Base-by-base conservation (phyloP, 108 stramenopile species). In the Skeletonema tropicum region DNA sequence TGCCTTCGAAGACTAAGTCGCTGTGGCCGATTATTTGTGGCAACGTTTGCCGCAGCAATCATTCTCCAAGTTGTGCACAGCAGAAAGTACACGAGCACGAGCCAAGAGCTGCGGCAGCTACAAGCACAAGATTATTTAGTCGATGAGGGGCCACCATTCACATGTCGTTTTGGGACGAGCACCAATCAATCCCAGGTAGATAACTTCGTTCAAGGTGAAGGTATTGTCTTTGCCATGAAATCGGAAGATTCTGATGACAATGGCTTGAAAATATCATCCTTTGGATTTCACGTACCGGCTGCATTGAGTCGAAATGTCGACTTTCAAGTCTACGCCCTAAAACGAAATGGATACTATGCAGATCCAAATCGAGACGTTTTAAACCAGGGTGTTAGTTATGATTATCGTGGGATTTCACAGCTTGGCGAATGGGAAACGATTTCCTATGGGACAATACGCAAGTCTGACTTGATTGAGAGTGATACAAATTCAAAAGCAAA, bases 271-370 rank as follows among this genome's bases (percentile, higher is more conserved):
- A 70, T 77, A 36, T 66, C 68, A 35, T 77, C 76, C 7, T 58
- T 77, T n/a, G 76, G 70, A 21, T 77, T 77, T 42, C 26, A 70
- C 31, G 57, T 70, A 12, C 64, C 64, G 36, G 48, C 57, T 38
- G 30, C 58, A 1, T 15, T 33, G 33, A 61, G 46, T 41, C 52
- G 10, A 11, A 3, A 17, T 6, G 19, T 70, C 49, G 21, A 63
- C 3, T 77, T 71, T 39, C 63, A 77, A 59, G 70, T 77, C 25
- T 77, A 77, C 29, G 64, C 64, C 10, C 55, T 77, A 15, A 71
- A 65, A 32, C 2, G 46, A 17, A 57, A 57, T 4, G 76, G 69
- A 7, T 71, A 66, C 36, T 77, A 70, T 41, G 69, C 76, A 14
- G 64, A 70, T 59, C 76, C 76, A 1, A 30, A 35, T 29, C 60